Percentiles rank a stretch among this genome's conserved stretches.
phyloP scores from a whole-genome alignment of 768 basidiomycete species.

The Amanita pallidorosea region DNA sequence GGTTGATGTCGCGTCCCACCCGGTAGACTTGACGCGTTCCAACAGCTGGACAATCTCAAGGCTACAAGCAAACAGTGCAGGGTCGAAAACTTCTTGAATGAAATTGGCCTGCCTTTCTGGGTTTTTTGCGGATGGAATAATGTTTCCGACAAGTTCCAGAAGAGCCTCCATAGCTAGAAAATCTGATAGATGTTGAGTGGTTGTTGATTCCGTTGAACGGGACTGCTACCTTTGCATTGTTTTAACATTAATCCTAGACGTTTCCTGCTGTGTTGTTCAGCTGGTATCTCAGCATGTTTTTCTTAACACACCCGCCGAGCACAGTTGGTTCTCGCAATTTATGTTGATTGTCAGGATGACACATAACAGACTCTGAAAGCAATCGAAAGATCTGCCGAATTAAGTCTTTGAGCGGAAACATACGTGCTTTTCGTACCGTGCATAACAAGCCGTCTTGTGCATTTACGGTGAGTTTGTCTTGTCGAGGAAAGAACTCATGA shows the following conservation, averaged over 20 bases:
- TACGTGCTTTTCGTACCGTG: slow-evolving; percentile 6
- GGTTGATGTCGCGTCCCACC: slow-evolving; percentile 44
- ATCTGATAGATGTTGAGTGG: slow-evolving; percentile 17
- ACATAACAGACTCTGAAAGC: slow-evolving; percentile 35
- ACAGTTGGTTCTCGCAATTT: slow-evolving; percentile 31
- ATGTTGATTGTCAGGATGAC: slow-evolving; percentile 29
- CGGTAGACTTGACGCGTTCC: slow-evolving; percentile 25
- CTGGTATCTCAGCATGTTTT: background rate
- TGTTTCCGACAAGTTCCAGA: slow-evolving; percentile 42
- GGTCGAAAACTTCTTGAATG: slow-evolving; percentile 39
- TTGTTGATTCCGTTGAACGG: background rate
- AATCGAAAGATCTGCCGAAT: slow-evolving; percentile 40
- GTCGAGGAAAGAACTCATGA: slow-evolving; percentile 17
- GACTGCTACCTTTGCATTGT: slow-evolving; percentile 30
- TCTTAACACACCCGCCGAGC: slow-evolving; percentile 36
- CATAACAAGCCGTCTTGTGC: slow-evolving; percentile 1
- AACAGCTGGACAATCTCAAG: slow-evolving; percentile 28
- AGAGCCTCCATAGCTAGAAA: slow-evolving; percentile 48
- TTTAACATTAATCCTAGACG: slow-evolving; percentile 39
- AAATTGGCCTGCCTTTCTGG: slow-evolving; percentile 32
- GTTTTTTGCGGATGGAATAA: slow-evolving; percentile 33
- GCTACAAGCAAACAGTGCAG: slow-evolving; percentile 24
- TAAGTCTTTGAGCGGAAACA: slow-evolving; percentile 8
- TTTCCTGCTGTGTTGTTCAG: slow-evolving; percentile 17
- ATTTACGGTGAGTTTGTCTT: slow-evolving; percentile 4